A percentile compares a stretch with the other conserved stretches of the same genome.
phyloP scores from a whole-genome alignment of 495 filamentous ascomycete species.

The Sabuloglossum arenarium region DNA sequence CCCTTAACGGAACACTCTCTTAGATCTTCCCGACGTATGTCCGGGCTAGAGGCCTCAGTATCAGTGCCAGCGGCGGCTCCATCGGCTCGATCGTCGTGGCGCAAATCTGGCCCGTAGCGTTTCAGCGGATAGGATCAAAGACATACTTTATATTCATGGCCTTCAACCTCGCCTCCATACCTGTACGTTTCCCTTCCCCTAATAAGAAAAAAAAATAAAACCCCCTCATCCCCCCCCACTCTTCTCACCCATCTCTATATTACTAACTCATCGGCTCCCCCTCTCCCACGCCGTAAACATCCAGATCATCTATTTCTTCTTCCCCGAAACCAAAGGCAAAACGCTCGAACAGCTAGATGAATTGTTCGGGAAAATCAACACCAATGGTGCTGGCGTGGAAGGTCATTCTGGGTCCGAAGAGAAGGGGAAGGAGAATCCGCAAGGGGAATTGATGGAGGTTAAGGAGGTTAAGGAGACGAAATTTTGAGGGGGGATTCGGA shows the following conservation, averaged over 20 bases:
- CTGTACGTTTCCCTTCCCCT: slow-evolving; percentile 14
- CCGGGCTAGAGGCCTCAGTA: slow-evolving; percentile 28
- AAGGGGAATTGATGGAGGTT: too few species aligned
- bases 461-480: too few species aligned
- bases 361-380: slow-evolving; percentile 14
- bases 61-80: slow-evolving; percentile 27
- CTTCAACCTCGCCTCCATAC: slow-evolving; percentile 27
- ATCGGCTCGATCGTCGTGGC: slow-evolving; percentile 28
- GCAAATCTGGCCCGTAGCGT: slow-evolving; percentile 31
- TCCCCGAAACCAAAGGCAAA: slow-evolving; percentile 25
- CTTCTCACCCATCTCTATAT: too few species aligned
- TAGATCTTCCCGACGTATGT: slow-evolving; percentile 32
- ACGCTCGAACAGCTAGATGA: slow-evolving; percentile 26
- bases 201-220: too few species aligned
- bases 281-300: too few species aligned
- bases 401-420: too few species aligned
- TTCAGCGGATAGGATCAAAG: slow-evolving; percentile 28
- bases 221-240: too few species aligned
- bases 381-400: too few species aligned
- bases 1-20: too few species aligned
- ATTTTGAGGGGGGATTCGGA: too few species aligned
- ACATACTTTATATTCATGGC: slow-evolving; percentile 39
- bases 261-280: too few species aligned
- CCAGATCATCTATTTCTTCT: slow-evolving; percentile 16
- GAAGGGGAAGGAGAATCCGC: too few species aligned